Conservation (phyloP, 805 yeast genomes). For the Metschnikowia corniflorae region DNA sequence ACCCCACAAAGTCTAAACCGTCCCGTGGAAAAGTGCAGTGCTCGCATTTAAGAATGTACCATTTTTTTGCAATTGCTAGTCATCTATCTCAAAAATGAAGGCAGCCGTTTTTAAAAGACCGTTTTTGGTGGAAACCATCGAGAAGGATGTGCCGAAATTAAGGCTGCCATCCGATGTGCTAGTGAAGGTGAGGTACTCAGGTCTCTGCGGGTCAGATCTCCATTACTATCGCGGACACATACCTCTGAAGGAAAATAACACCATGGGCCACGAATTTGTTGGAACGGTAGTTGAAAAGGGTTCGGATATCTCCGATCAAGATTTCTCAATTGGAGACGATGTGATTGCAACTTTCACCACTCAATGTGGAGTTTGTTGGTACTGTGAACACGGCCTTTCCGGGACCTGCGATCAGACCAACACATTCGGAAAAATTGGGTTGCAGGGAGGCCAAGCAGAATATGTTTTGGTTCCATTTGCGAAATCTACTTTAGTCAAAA, state of each 20-base stretch:
- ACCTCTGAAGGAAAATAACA: conserved; percentile 30
- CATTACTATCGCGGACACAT: conserved; percentile 55
- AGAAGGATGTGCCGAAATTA: conserved; percentile 39
- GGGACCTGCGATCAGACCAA: conserved; percentile 53
- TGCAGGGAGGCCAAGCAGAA: conserved; percentile 64
- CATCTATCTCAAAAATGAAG: too few species aligned
- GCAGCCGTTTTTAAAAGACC: conserved; percentile 50
- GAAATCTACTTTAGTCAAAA: conserved; percentile 44
- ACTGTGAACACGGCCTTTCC: conserved; percentile 51
- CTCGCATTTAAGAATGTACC: too few species aligned
- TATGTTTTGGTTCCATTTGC: conserved; percentile 59
- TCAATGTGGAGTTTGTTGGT: conserved; percentile 60
- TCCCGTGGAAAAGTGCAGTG: too few species aligned
- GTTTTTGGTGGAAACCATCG: conserved; percentile 35
- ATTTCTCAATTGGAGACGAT: conserved; percentile 43
- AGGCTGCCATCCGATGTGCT: conserved; percentile 41
- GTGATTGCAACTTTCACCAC: conserved; percentile 47
- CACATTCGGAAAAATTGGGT: conserved; percentile 55
- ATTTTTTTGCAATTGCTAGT: too few species aligned
- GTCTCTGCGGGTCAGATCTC: conserved; percentile 54
- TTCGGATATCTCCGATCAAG: conserved; percentile 17
- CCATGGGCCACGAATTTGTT: conserved; percentile 52
- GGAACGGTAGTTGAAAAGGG: conserved; percentile 45
- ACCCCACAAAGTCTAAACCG: too few species aligned
- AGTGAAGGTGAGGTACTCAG: conserved; percentile 45